Base-by-base conservation (phyloP, 2,329 filamentous ascomycete genomes). In the Calonectria ilicicola region DNA sequence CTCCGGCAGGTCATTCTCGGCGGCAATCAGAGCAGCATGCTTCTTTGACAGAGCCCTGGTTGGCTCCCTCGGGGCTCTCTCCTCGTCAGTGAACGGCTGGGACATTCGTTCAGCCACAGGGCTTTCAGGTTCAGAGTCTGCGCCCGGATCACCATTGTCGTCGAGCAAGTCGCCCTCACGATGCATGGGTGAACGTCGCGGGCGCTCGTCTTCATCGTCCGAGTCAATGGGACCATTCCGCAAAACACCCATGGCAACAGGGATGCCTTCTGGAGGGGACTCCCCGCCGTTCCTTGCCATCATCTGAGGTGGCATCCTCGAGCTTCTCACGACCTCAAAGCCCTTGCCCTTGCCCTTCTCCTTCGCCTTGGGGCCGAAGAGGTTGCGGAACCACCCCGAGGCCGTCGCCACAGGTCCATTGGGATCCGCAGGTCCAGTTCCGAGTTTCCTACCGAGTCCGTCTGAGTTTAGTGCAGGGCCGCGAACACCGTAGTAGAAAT, bases 281-380 rank as follows among this genome's bases (percentile, higher is more conserved):
- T 94, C 93, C 70, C 93, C 88, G 47, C 88, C 80, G 83, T 87
- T 76, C 86, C 85, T 74, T 89, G 89, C 81, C 79, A 83, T 81
- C 87, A 95, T 93, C 70, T 93, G 92, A 8, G 94, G 93, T 2
- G 95, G 95, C 86, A 97, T 95, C 68, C 96, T 91, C 9, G 95
- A 91, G 81, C 96, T 98, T 79, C 97, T 89, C 19, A 99, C 96
- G 6, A 99, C 97, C 82, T 98, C 97, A 77, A 99, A 99, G 0
- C 97, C 97, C 84, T 98, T 98, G 0, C 97, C 97, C 84, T 98
- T 98, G 76, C 93, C 93, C 84, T 97, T 98, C 76, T 98, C 96
- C 81, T 98, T 98, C 8, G 92, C 95, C 85, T 97, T 98, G 19
- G 93, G 94, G 15, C 92, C 93, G 71, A 98, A 90, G 7, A 98